Percentiles rank a stretch among this genome's conserved stretches.
Evolutionary conservation across 148 eudicot genomes (phyloP).

Genomic region (Rhododendron ferrugineum): DNA sequence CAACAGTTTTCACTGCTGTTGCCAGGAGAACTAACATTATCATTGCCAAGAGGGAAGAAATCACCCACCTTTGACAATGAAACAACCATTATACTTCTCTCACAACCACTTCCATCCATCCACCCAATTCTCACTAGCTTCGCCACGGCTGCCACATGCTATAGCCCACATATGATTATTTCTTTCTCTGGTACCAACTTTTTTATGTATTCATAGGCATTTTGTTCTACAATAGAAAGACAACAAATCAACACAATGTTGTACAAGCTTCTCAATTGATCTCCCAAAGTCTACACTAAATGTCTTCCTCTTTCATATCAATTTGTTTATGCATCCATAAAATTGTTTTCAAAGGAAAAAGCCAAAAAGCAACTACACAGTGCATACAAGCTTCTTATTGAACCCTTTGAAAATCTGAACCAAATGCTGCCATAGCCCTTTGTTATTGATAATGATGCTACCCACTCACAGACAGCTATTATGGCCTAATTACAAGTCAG

Average conservation of each 20-base stretch:
- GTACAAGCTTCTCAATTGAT: neutral
- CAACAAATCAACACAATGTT: neutral
- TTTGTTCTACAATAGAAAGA: neutral
- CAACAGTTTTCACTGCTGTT: neutral
- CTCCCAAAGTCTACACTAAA: neutral
- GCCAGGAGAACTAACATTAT: neutral
- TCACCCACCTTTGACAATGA: neutral
- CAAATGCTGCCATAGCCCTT: neutral
- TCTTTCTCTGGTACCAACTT: neutral
- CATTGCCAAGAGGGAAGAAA: neutral
- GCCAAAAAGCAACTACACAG: neutral
- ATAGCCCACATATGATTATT: neutral
- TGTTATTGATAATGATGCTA: neutral
- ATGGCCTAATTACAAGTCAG: neutral
- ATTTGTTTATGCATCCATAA: neutral
- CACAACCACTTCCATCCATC: constrained; percentile 2
- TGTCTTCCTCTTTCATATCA: neutral
- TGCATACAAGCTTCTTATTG: neutral
- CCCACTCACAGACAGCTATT: neutral
- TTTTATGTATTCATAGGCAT: neutral
- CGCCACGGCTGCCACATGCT: neutral
- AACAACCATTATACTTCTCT: neutral
- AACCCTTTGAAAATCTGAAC: neutral
- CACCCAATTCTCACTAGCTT: neutral
- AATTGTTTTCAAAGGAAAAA: neutral